A percentile compares a stretch with the other conserved stretches of the same genome.
These are phyloP conservation scores for Strobilomyces confusus DNA, from an alignment of 768 basidiomycete species.

Conservation along the genomic window DNA sequence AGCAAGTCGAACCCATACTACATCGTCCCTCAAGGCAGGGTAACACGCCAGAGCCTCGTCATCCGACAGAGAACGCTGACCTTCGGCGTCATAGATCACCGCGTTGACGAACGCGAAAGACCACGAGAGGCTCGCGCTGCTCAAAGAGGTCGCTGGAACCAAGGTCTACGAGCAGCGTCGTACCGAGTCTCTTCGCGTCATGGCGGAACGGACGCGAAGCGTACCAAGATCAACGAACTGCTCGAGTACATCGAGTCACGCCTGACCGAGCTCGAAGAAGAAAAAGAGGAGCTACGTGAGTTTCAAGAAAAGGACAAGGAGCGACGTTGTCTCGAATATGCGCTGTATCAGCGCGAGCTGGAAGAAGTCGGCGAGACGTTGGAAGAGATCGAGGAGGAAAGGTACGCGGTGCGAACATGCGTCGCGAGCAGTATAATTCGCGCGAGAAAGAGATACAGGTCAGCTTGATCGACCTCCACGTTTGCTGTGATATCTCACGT, in stretches of 20 bases:
- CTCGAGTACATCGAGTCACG: conserved; percentile 89
- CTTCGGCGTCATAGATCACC: conserved; percentile 62
- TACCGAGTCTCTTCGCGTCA: conserved; percentile 88
- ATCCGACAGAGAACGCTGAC: conserved; percentile 9
- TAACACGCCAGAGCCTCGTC: conserved; percentile 37
- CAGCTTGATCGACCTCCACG: conserved; percentile 9
- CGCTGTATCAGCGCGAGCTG: conserved; percentile 85
- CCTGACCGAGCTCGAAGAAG: conserved; percentile 88
- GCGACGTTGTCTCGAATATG: conserved; percentile 90
- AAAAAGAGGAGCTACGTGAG: conserved; percentile 96
- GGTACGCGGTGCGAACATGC: conserved; percentile 81
- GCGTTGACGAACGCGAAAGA: conserved; percentile 97
- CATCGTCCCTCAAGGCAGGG: conserved; percentile 96
- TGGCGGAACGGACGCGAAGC: conserved; percentile 96
- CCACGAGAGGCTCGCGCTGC: conserved; percentile 84
- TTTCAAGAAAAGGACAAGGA: conserved; percentile 96
- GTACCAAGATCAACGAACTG: conserved; percentile 85
- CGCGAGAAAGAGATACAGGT: conserved; percentile 87
- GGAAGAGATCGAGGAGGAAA: conserved; percentile 82
- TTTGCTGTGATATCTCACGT: neutral
- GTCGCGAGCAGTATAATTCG: conserved; percentile 76
- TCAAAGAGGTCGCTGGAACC: conserved; percentile 98
- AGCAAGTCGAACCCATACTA: conserved; percentile 99
- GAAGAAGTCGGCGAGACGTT: conserved; percentile 84
- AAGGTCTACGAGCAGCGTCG: conserved; percentile 97